These are phyloP conservation scores for Scedosporium boydii DNA, from an alignment of 2,329 filamentous ascomycete species.

Conservation along the genomic window DNA sequence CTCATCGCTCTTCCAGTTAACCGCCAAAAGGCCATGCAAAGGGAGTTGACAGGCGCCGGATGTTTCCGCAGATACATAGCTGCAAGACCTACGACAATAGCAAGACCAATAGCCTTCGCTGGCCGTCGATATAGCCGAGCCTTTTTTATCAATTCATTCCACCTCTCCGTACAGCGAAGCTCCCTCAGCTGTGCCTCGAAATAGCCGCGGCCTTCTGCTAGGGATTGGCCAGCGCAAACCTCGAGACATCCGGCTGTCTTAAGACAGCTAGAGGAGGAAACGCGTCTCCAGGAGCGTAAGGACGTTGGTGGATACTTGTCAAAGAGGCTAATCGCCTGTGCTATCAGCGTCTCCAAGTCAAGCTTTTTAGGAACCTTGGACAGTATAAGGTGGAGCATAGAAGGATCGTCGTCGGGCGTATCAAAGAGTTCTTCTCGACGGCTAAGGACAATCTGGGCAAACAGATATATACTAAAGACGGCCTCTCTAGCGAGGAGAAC, in stretches of 20 bases:
- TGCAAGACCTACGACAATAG: slow-evolving; percentile 56
- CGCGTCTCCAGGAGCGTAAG: slow-evolving; percentile 60
- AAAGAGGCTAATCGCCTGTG: slow-evolving; percentile 55
- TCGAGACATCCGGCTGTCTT: slow-evolving; percentile 62
- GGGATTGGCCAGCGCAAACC: slow-evolving; percentile 41
- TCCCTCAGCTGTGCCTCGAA: slow-evolving; percentile 66
- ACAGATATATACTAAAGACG: slow-evolving; percentile 84
- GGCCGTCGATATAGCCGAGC: slow-evolving; percentile 49
- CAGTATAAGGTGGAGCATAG: slow-evolving; percentile 84
- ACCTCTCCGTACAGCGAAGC: slow-evolving; percentile 55
- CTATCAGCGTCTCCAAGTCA: slow-evolving; percentile 69
- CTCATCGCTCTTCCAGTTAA: not conserved
- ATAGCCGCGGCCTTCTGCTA: slow-evolving; percentile 55
- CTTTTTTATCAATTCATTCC: slow-evolving; percentile 31
- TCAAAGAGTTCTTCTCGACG: slow-evolving; percentile 79
- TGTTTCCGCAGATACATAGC: slow-evolving; percentile 58
- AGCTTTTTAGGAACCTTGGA: slow-evolving; percentile 77
- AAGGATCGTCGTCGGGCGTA: slow-evolving; percentile 71
- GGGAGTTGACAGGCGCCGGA: slow-evolving; percentile 14
- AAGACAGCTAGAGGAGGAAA: slow-evolving; percentile 70
- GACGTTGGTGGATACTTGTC: slow-evolving; percentile 59
- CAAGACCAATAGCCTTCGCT: slow-evolving; percentile 49
- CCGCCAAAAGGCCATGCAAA: not conserved
- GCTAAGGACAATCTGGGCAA: slow-evolving; percentile 76
- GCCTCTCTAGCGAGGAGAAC: slow-evolving; percentile 80